Conservation (phyloP, 257 asterid species). For the Thymus quinquecostatus region DNA sequence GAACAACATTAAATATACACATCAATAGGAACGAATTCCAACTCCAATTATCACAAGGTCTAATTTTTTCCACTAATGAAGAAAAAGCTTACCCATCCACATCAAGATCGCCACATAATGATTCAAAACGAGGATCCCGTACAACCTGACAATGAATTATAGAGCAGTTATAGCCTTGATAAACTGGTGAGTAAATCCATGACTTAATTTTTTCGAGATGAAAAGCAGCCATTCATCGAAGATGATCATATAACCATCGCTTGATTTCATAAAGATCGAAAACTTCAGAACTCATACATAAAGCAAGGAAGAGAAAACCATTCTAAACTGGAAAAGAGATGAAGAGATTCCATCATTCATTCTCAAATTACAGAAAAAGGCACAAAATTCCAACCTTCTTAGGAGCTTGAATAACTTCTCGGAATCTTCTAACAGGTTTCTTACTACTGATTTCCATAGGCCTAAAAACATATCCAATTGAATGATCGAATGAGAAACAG, state of each 20-base stretch:
- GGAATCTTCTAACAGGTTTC: conserved; percentile 79
- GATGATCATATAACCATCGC: no score
- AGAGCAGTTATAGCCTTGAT: conserved; percentile 22
- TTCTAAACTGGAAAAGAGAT: neutral
- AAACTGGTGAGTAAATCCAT: conserved; percentile 4
- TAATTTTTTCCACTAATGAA: neutral
- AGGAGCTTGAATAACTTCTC: conserved; percentile 84
- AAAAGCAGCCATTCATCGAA: neutral
- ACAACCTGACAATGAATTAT: conserved; percentile 51
- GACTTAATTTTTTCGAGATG: neutral
- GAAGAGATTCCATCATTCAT: neutral
- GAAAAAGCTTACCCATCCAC: conserved; percentile 63
- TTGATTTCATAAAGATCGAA: no score
- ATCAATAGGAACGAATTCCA: conserved; percentile 14
- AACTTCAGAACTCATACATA: neutral
- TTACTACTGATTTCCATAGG: conserved; percentile 95
- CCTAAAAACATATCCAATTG: conserved; percentile 44
- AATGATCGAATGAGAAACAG: neutral
- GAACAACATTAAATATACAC: conserved; percentile 1
- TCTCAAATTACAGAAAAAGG: neutral
- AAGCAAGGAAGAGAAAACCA: neutral
- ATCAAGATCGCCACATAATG: conserved; percentile 69
- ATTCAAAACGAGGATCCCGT: conserved; percentile 95
- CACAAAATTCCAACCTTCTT: conserved; percentile 51
- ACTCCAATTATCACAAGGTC: conserved; percentile 2